phyloP scores from a whole-genome alignment of 208 protist species.

The Trypanosoma lewisi region DNA sequence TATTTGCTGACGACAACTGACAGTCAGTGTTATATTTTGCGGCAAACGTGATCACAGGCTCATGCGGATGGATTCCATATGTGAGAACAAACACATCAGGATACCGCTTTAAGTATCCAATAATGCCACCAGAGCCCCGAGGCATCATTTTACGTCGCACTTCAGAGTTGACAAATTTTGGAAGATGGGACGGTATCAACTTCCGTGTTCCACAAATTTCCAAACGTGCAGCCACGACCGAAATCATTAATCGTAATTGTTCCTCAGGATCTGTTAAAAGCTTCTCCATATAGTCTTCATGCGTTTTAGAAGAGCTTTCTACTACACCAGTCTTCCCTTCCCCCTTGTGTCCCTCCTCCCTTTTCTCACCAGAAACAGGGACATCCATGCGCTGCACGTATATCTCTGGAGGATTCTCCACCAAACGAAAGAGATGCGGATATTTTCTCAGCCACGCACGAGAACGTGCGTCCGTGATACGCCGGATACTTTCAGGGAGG shows the following conservation, averaged over 20 bases:
- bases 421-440: conserved; percentile 32
- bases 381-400: conserved; percentile 22
- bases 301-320: neutral
- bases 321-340: neutral
- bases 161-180: conserved; percentile 23
- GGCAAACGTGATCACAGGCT: conserved; percentile 16
- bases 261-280: conserved; percentile 21
- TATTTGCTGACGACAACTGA: neutral
- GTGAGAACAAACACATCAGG: conserved; percentile 28
- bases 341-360: neutral
- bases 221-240: conserved; percentile 21
- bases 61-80: conserved; percentile 20
- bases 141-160: conserved; percentile 14
- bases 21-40: conserved; percentile 2
- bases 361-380: neutral
- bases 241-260: conserved; percentile 25
- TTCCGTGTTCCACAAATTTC: conserved; percentile 7
- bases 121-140: conserved; percentile 14
- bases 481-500: conserved; percentile 22
- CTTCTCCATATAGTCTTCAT: neutral
- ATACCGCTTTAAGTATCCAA: conserved; percentile 16
- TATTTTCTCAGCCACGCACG: conserved; percentile 25
- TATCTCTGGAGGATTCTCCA: conserved; percentile 28
- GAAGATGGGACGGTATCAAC: conserved; percentile 27
- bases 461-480: conserved; percentile 25